A percentile compares a stretch with the other conserved stretches of the same genome.
These are phyloP conservation scores for Mucor mucedo DNA, from an alignment of 371 early-diverging fungal genomes.

Conservation along the genomic window DNA sequence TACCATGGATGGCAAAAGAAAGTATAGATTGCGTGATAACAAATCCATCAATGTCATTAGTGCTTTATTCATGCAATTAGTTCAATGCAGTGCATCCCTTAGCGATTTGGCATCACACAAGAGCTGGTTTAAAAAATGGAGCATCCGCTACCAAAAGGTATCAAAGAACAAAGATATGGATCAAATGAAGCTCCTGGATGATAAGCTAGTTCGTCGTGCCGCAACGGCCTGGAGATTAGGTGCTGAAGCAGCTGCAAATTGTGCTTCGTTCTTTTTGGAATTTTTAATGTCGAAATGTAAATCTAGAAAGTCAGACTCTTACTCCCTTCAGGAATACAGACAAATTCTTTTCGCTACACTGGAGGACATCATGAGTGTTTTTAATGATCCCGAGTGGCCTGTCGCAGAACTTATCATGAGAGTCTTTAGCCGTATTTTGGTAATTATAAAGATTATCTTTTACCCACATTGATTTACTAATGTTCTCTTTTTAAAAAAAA, in stretches of 20 bases:
- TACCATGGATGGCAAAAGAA: slow-evolving; percentile 54
- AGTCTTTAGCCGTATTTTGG: slow-evolving; percentile 69
- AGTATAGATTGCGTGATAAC: slow-evolving; percentile 68
- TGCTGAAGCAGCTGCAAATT: slow-evolving; percentile 64
- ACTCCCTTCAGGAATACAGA: slow-evolving; percentile 77
- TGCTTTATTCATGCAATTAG: slow-evolving; percentile 80
- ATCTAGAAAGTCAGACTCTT: slow-evolving; percentile 50
- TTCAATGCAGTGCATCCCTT: slow-evolving; percentile 70
- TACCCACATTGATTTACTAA: no score
- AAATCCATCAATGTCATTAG: slow-evolving; percentile 76
- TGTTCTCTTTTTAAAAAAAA: not conserved
- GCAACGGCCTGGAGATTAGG: slow-evolving; percentile 41
- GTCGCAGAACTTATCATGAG: slow-evolving; percentile 75
- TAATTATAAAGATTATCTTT: slow-evolving; percentile 18
- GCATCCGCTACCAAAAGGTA: slow-evolving; percentile 34
- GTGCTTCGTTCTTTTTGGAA: slow-evolving; percentile 66
- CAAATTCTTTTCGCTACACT: slow-evolving; percentile 70
- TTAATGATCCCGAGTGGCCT: slow-evolving; percentile 93
- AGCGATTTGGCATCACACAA: slow-evolving; percentile 28
- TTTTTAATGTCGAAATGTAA: slow-evolving; percentile 70
- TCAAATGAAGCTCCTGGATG: slow-evolving; percentile 26
- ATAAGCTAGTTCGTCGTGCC: slow-evolving; percentile 26
- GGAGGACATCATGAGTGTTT: slow-evolving; percentile 72
- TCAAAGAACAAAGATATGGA: slow-evolving; percentile 34
- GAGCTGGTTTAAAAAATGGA: slow-evolving; percentile 44